Base-by-base conservation (phyloP, 495 filamentous ascomycete species). In the Aspergillus ostianus region DNA sequence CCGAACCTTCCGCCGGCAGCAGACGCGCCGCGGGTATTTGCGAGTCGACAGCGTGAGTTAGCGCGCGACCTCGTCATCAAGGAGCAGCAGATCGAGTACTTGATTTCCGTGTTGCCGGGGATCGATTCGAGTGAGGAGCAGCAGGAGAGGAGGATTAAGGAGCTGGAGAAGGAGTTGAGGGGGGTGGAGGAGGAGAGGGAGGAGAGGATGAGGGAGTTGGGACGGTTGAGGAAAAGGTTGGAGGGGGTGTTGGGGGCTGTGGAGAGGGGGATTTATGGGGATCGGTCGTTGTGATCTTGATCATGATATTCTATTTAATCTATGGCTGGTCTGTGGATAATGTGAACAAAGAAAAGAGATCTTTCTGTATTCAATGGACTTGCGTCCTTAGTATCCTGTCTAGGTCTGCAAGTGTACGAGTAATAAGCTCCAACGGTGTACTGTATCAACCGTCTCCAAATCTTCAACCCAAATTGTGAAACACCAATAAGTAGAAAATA, bases 31-130 rank as follows among this genome's bases (percentile, higher is more conserved):
- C 80, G 85, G 45, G 78, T 80, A 15, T 96, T 95, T 71, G 80
- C 80, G 45, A 82, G 81, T 9, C 84, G 87, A 10, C 86, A 95
- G 68, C 73, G 83, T 36, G 93, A 98, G 69, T 80, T 98, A 19
- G 90, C 92, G 18, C 85, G 87, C 15, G 93, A 97, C 67, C 79
- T 98, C 0, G 87, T 98, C 53, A 74, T 90, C 57, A 92, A 97
- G 73, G 90, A 93, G 64, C 91, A 97, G 78, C 92, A 97, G 82
- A 94, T 98, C 64, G 94, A 98, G 76, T 79, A 85, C 23, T 73
- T 98, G 56, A 91, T 97, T 61, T 86, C 84, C 3, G 81, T 82
- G 17, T 75, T 98, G n/a, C 94, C 94, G 0, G 94, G 94, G 0
- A 84, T 97, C 50, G 90, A 90, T 18, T 88, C 87, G 47, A 93